Evolutionary conservation across 805 yeast genomes (phyloP).

Genomic region (Priceomyces melissophilus): DNA sequence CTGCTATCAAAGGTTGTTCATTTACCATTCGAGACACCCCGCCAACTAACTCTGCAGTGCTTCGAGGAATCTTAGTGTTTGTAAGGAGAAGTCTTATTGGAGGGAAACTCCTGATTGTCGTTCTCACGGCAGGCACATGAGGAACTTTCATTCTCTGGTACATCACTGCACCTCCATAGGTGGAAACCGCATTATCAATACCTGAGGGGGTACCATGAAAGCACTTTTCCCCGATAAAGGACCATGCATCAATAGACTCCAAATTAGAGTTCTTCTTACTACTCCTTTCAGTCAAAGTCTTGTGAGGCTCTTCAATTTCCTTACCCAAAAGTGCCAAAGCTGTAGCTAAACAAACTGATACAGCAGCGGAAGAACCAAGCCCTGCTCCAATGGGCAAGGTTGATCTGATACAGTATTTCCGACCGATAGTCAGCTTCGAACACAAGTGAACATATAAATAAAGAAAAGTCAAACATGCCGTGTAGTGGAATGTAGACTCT

Average conservation of each 20-base stretch:
- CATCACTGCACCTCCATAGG: slow-evolving; percentile 93
- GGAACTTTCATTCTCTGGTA: slow-evolving; percentile 64
- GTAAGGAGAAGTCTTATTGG: slow-evolving; percentile 70
- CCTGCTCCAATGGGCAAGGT: slow-evolving; percentile 97
- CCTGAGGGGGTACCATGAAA: slow-evolving; percentile 97
- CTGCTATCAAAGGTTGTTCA: slow-evolving; percentile 52
- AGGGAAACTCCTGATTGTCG: slow-evolving; percentile 71
- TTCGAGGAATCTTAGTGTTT: slow-evolving; percentile 82
- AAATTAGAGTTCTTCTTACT: slow-evolving; percentile 40
- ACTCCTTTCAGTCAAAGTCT: slow-evolving; percentile 29
- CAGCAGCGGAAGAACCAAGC: slow-evolving; percentile 89
- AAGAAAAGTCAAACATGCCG: slow-evolving; percentile 79
- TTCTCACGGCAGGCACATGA: slow-evolving; percentile 54
- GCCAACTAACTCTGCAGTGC: slow-evolving; percentile 80
- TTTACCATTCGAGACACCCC: slow-evolving; percentile 59
- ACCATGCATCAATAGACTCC: slow-evolving; percentile 75
- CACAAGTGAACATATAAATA: slow-evolving; percentile 69
- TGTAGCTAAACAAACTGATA: slow-evolving; percentile 77
- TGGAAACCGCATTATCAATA: slow-evolving; percentile 93
- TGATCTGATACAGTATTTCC: slow-evolving; percentile 66
- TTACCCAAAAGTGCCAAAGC: slow-evolving; percentile 65
- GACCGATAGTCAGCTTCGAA: slow-evolving; percentile 42
- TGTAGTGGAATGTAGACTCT: slow-evolving; percentile 58
- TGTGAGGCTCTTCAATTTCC: slow-evolving; percentile 41
- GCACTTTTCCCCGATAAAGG: slow-evolving; percentile 90